A percentile compares a stretch with the other conserved stretches of the same genome.
phyloP scores from a whole-genome alignment of 2,329 filamentous ascomycete species.

The Phialophora tarda region DNA sequence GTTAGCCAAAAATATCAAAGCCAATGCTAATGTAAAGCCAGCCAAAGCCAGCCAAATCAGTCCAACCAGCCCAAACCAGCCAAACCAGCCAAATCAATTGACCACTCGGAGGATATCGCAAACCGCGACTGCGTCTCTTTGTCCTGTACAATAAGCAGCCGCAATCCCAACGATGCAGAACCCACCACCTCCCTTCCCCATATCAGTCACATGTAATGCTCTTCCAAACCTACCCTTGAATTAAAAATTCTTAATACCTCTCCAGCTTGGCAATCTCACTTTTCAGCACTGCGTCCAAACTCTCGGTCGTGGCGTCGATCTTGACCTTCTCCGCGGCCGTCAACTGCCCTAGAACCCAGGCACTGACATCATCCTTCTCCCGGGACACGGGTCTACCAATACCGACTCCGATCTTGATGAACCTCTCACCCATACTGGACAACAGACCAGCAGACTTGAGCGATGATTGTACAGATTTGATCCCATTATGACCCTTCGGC shows the following conservation, averaged over 20 bases:
- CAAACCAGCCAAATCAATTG: not conserved
- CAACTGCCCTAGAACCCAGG: conserved; percentile 78
- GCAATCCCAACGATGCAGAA: not conserved
- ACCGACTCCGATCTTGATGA: conserved; percentile 74
- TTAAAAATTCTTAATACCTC: conserved; percentile 3
- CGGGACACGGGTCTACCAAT: conserved; percentile 80
- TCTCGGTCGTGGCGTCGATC: conserved; percentile 56
- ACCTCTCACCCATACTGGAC: conserved; percentile 57
- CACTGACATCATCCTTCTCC: conserved; percentile 69
- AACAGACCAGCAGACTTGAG: conserved; percentile 44
- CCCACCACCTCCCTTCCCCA: not conserved
- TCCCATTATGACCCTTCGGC: conserved; percentile 73
- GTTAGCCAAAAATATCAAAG: not conserved
- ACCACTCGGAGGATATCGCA: not conserved
- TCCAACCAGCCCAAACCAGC: not conserved
- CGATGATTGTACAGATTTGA: conserved; percentile 64
- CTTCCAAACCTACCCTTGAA: not conserved
- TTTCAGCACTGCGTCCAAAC: conserved; percentile 60
- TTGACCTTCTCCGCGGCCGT: conserved; percentile 56
- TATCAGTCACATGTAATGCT: not conserved
- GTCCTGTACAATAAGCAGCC: not conserved
- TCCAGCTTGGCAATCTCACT: conserved; percentile 48
- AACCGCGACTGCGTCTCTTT: not conserved
- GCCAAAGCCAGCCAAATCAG: not conserved
- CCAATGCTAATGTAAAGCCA: no score